Percentiles rank a stretch among this genome's conserved stretches.
Evolutionary conservation across 768 basidiomycete species (phyloP).

Genomic region (Agaricus sinodeliciosus): DNA sequence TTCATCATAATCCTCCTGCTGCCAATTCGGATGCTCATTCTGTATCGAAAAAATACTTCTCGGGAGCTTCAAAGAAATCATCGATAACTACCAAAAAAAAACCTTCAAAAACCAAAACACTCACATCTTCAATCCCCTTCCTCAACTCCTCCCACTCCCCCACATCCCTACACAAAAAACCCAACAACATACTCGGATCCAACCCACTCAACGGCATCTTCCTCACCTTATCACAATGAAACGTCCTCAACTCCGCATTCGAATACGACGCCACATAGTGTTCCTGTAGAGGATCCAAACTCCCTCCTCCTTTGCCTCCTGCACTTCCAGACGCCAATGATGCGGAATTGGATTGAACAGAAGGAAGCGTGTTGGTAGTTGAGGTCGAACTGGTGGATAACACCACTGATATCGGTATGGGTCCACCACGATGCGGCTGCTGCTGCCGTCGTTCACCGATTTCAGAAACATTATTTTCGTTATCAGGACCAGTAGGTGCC

Average conservation of each 20-base stretch:
- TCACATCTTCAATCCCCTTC: constrained; percentile 63
- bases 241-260: constrained; percentile 70
- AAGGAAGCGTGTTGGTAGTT: not conserved
- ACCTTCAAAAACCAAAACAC: constrained; percentile 18
- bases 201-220: constrained; percentile 90
- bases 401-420: constrained; percentile 1
- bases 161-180: constrained; percentile 82
- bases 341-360: constrained; percentile 20
- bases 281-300: constrained; percentile 43
- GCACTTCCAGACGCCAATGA: constrained; percentile 1
- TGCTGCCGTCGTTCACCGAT: not conserved
- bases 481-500: constrained; percentile 25
- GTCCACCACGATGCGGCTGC: not conserved
- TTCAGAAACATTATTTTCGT: no score
- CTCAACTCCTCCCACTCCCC: constrained; percentile 82
- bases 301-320: constrained; percentile 6
- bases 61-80: constrained; percentile 34
- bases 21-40: constrained; percentile 84
- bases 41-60: constrained; percentile 81
- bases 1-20: constrained; percentile 59
- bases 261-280: constrained; percentile 74
- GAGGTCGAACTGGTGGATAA: constrained; percentile 13
- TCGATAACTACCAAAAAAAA: constrained; percentile 3
- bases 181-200: constrained; percentile 96
- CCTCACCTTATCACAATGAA: constrained; percentile 93